These are phyloP conservation scores for Rhizopogon vulgaris DNA, from an alignment of 768 basidiomycete species.

Conservation along the genomic window DNA sequence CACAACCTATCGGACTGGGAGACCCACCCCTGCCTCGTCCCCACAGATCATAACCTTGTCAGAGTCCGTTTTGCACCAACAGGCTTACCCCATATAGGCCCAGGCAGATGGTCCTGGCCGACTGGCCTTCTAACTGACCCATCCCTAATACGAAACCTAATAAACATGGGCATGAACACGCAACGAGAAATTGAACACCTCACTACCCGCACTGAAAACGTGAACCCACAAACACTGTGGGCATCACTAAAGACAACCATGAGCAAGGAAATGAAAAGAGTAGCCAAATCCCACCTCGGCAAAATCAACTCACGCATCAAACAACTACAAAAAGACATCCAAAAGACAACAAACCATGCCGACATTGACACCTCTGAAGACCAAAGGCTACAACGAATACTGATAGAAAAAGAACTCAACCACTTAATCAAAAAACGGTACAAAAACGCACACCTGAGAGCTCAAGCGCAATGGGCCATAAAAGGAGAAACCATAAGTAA, in stretches of 20 bases:
- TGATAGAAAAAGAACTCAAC: neutral
- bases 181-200: too few species aligned
- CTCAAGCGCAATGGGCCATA: neutral
- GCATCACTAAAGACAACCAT: constrained; percentile 2
- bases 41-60: neutral
- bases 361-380: neutral
- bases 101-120: neutral
- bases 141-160: too few species aligned
- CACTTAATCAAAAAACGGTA: constrained; percentile 2
- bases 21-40: neutral
- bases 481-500: constrained; percentile 13
- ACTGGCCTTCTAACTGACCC: neutral
- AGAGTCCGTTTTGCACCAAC: neutral
- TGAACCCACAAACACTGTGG: constrained; percentile 8
- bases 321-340: neutral
- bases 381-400: neutral
- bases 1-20: neutral
- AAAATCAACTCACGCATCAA: neutral
- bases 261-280: neutral
- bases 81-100: neutral
- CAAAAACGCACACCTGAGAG: neutral
- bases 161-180: too few species aligned
- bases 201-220: neutral
- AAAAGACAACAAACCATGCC: neutral
- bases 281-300: neutral